Conservation (phyloP, 306 rosid species). For the Benincasa hispida region DNA sequence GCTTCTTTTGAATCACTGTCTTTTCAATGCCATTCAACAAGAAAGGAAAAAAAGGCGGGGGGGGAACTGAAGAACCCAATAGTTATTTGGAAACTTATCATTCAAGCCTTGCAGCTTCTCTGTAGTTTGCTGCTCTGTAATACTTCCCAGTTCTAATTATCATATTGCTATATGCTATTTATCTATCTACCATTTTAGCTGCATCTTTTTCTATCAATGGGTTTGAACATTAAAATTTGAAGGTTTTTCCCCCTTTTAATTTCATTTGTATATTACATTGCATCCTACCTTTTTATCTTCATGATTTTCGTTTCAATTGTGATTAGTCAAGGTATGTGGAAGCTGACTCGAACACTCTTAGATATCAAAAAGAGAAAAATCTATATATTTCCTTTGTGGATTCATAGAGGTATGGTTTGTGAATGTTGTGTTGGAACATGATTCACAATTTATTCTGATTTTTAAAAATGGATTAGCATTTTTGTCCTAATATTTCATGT, state of each 20-base stretch:
- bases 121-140: background rate
- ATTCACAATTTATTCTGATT: background rate
- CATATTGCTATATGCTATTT: background rate
- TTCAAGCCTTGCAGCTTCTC: background rate
- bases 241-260: too few species aligned
- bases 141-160: background rate
- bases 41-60: background rate
- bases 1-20: conserved; percentile 14
- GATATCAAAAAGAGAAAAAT: background rate
- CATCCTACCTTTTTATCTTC: too few species aligned
- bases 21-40: conserved; percentile 21
- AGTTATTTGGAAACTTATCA: background rate
- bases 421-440: background rate
- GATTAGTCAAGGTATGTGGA: background rate
- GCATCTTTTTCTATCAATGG: background rate
- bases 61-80: background rate
- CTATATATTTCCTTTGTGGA: background rate
- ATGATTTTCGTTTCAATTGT: background rate
- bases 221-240: too few species aligned
- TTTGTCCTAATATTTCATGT: too few species aligned
- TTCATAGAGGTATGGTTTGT: background rate
- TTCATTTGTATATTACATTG: too few species aligned
- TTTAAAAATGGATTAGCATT: background rate
- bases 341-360: background rate
- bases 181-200: background rate